Percentiles rank a stretch among this genome's conserved stretches.
phyloP scores from a whole-genome alignment of 2,329 filamentous ascomycete genomes.

The Pestalotiopsis sp. region DNA sequence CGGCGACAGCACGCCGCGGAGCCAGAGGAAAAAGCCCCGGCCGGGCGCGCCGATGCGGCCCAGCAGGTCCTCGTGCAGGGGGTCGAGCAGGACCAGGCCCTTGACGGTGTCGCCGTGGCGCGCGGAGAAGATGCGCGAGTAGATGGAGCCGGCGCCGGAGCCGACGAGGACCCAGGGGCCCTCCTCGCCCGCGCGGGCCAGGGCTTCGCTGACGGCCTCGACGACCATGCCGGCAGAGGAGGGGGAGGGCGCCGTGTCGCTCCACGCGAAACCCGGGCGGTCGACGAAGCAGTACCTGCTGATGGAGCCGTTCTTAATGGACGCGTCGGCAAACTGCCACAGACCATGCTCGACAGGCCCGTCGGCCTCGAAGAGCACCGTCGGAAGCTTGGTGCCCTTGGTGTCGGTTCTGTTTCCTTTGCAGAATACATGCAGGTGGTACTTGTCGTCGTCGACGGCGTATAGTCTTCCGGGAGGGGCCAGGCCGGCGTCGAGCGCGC shows the following conservation, averaged over 20 bases:
- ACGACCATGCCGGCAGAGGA: slow-evolving; percentile 92
- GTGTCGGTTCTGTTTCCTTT: slow-evolving; percentile 67
- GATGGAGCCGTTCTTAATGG: slow-evolving; percentile 79
- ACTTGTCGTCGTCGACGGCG: slow-evolving; percentile 81
- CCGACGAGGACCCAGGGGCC: slow-evolving; percentile 89
- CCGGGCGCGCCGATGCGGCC: slow-evolving; percentile 63
- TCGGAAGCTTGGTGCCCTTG: slow-evolving; percentile 63
- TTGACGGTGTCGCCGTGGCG: slow-evolving; percentile 73
- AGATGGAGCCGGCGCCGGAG: slow-evolving; percentile 83
- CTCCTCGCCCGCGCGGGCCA: slow-evolving; percentile 75
- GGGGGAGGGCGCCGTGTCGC: slow-evolving; percentile 89
- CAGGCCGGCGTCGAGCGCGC: slow-evolving; percentile 76
- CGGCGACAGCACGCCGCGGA: slow-evolving; percentile 81
- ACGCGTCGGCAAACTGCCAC: slow-evolving; percentile 75
- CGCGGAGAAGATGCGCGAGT: slow-evolving; percentile 87
- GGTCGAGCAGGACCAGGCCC: slow-evolving; percentile 83
- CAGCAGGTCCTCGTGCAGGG: slow-evolving; percentile 85
- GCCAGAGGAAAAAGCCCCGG: slow-evolving; percentile 83
- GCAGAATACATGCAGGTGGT: slow-evolving; percentile 84
- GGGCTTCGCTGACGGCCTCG: slow-evolving; percentile 82
- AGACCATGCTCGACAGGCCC: slow-evolving; percentile 76
- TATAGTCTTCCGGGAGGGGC: slow-evolving; percentile 72
- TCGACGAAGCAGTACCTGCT: slow-evolving; percentile 93
- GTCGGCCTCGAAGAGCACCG: slow-evolving; percentile 84
- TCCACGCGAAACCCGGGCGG: slow-evolving; percentile 83